Conservation (phyloP, 306 rosid species). For the Macrotyloma uniflorum region DNA sequence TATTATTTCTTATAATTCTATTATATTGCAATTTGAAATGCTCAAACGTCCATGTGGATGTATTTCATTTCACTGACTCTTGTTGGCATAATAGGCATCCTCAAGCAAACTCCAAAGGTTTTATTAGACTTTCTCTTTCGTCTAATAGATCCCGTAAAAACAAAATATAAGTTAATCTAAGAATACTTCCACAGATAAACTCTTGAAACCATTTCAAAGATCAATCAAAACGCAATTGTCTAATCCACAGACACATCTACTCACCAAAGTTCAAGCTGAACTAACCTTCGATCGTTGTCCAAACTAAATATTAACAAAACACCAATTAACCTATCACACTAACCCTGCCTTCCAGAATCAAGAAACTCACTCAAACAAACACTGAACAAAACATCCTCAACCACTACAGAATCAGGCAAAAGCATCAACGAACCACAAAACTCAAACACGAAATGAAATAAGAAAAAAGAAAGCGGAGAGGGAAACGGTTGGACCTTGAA, state of each 20-base stretch:
- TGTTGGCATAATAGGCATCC: not conserved
- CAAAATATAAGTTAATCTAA: not conserved
- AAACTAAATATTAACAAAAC: not conserved
- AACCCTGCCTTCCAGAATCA: not conserved
- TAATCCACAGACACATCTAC: slow-evolving; percentile 27
- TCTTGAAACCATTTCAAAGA: slow-evolving; percentile 25
- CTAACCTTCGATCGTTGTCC: not conserved
- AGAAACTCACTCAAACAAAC: slow-evolving; percentile 32
- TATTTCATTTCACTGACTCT: not conserved
- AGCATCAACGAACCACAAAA: not conserved
- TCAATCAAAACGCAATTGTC: slow-evolving; percentile 7
- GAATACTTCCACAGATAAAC: not conserved
- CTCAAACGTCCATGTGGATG: not conserved
- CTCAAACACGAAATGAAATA: not conserved
- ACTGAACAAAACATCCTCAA: slow-evolving; percentile 16
- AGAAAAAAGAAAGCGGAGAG: not conserved
- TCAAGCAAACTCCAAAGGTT: not conserved
- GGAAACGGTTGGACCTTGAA: slow-evolving; percentile 58
- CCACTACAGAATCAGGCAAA: not conserved
- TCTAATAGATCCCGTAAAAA: slow-evolving; percentile 17
- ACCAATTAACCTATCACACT: not conserved
- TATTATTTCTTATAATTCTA: not conserved
- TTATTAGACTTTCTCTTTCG: slow-evolving; percentile 3
- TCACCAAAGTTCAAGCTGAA: slow-evolving; percentile 25
- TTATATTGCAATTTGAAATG: not conserved